Percentiles rank a stretch among this genome's conserved stretches.
These are phyloP conservation scores for Verticillium albo-atrum DNA, from an alignment of 2,329 filamentous ascomycete species.

Conservation along the genomic window DNA sequence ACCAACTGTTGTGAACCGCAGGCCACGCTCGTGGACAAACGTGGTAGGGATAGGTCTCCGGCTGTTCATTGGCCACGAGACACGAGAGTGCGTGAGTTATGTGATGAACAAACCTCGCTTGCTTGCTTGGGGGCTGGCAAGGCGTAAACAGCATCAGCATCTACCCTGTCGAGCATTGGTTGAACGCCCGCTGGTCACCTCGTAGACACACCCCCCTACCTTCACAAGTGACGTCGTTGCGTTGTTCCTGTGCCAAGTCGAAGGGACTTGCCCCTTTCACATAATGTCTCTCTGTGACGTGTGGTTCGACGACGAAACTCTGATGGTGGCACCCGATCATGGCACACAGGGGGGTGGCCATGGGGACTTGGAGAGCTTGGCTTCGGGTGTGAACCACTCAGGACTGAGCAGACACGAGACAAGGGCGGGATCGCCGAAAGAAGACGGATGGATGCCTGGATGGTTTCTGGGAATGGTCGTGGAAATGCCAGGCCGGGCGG, in stretches of 20 bases:
- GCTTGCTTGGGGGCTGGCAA: neutral
- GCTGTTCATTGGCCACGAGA: neutral
- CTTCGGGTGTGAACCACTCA: neutral
- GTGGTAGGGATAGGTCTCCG: neutral
- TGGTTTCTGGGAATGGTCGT: neutral
- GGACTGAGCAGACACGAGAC: neutral
- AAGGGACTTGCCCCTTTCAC: too few relatives aligned
- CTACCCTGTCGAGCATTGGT: too few relatives aligned
- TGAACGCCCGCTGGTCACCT: too few relatives aligned
- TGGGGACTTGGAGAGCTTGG: neutral
- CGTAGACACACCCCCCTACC: too few relatives aligned
- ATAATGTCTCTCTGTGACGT: too few relatives aligned
- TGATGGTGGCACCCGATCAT: neutral
- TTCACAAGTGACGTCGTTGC: too few relatives aligned
- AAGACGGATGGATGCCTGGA: neutral
- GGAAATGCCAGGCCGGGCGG: neutral
- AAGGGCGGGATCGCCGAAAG: neutral
- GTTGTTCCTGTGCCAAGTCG: too few relatives aligned
- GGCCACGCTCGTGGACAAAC: neutral
- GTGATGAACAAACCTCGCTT: neutral
- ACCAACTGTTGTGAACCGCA: neutral
- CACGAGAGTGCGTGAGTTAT: neutral
- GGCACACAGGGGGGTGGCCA: neutral
- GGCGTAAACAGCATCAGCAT: neutral
- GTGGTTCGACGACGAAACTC: too few relatives aligned